Evolutionary conservation across 352 stramenopile genomes (phyloP).

Genomic region (Phytophthora europaea): DNA sequence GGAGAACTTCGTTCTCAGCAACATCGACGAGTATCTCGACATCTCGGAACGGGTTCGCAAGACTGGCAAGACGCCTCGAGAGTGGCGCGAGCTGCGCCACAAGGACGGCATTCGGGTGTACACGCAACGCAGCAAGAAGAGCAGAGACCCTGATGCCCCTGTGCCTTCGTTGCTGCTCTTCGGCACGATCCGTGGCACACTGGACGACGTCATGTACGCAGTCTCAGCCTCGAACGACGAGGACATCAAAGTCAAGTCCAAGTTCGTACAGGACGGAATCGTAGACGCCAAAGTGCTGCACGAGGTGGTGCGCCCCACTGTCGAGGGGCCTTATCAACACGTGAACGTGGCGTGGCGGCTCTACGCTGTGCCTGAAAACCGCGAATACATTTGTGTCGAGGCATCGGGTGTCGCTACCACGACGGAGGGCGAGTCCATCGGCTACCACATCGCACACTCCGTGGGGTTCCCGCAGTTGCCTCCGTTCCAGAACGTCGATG

Average conservation of each 20-base stretch:
- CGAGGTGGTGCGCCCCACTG: constrained; percentile 17
- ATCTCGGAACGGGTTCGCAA: constrained; percentile 44
- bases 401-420: constrained; percentile 36
- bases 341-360: constrained; percentile 53
- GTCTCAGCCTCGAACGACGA: constrained; percentile 36
- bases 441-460: constrained; percentile 61
- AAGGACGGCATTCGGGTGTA: constrained; percentile 40
- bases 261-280: constrained; percentile 52
- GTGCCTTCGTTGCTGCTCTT: constrained; percentile 35
- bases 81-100: constrained; percentile 45
- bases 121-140: constrained; percentile 30
- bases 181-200: constrained; percentile 34
- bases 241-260: constrained; percentile 44
- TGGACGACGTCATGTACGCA: constrained; percentile 63
- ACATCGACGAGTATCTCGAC: constrained; percentile 51
- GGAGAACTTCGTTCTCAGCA: constrained; percentile 36
- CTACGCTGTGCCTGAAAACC: constrained; percentile 28
- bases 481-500: constrained; percentile 31
- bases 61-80: constrained; percentile 23
- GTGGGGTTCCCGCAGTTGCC: constrained; percentile 53
- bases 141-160: neutral
- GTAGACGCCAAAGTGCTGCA: constrained; percentile 37
- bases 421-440: constrained; percentile 37
- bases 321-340: constrained; percentile 46
- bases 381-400: constrained; percentile 61